Conservation (phyloP, 805 yeast genomes). For the Hagleromyces aurorensis region DNA sequence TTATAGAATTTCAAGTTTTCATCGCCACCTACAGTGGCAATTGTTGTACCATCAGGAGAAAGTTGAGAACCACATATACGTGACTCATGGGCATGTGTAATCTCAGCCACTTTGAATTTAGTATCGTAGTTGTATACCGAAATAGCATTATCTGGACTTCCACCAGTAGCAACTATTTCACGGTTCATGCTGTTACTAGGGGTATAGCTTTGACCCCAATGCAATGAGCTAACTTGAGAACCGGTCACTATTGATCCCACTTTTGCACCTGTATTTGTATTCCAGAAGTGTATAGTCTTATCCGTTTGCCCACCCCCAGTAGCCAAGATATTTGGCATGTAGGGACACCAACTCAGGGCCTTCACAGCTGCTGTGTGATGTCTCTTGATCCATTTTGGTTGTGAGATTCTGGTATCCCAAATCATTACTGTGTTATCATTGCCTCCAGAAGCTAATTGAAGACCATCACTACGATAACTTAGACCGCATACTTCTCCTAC, state of each 20-base stretch:
- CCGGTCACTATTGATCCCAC: constrained; percentile 84
- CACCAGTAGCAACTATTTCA: constrained; percentile 91
- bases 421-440: constrained; percentile 88
- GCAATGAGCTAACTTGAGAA: constrained; percentile 86
- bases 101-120: constrained; percentile 79
- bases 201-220: constrained; percentile 64
- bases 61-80: constrained; percentile 75
- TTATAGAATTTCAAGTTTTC: constrained; percentile 95
- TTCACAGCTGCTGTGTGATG: constrained; percentile 92
- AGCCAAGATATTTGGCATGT: constrained; percentile 73
- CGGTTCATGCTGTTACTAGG: constrained; percentile 17
- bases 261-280: constrained; percentile 81
- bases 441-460: constrained; percentile 85
- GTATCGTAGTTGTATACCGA: constrained; percentile 81
- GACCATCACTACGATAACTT: constrained; percentile 77
- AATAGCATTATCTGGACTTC: constrained; percentile 80
- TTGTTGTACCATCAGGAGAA: constrained; percentile 82
- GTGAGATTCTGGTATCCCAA: constrained; percentile 75
- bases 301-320: constrained; percentile 96
- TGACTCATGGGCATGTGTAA: constrained; percentile 79
- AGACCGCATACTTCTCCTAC: constrained; percentile 90
- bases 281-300: constrained; percentile 89
- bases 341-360: constrained; percentile 93
- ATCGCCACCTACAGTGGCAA: constrained; percentile 94
- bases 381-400: constrained; percentile 67